phyloP scores from a whole-genome alignment of 306 rosid genomes.

The Prunus mongolica region DNA sequence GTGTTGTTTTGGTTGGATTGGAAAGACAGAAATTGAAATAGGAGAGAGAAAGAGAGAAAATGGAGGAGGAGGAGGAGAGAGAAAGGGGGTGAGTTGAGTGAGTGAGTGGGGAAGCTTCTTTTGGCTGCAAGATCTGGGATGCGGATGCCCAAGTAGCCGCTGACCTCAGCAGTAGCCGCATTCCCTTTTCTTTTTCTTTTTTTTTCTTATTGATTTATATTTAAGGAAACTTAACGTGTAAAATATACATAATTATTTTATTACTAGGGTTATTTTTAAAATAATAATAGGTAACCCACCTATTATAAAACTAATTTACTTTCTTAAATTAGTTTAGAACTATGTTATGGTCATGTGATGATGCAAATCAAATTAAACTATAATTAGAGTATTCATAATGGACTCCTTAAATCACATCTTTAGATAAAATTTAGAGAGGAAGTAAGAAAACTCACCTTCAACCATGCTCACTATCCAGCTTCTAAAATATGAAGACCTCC shows the following conservation, averaged over 20 bases:
- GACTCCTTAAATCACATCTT: no score
- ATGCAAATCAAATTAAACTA: not conserved
- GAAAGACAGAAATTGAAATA: conserved; percentile 1
- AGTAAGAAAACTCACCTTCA: no score
- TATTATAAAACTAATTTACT: not conserved
- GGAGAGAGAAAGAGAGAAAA: not conserved
- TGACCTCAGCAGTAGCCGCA: conserved; percentile 46
- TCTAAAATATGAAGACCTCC: no score
- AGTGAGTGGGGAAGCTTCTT: conserved; percentile 46
- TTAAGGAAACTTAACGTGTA: not conserved
- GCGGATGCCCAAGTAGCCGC: conserved; percentile 39
- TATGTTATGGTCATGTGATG: not conserved
- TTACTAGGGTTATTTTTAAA: not conserved
- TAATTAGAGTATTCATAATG: no score
- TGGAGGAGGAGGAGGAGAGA: not conserved
- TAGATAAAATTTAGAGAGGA: no score
- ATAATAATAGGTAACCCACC: not conserved
- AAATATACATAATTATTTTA: conserved; percentile 1
- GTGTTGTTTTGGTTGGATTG: conserved; percentile 17
- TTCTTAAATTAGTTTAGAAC: not conserved
- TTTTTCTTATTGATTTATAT: not conserved
- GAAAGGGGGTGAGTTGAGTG: conserved; percentile 1
- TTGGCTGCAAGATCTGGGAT: conserved; percentile 59
- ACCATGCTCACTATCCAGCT: no score
- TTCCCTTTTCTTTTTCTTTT: conserved; percentile 14